These are phyloP conservation scores for Arabidopsis thaliana DNA, from an alignment of 345 rosid genomes.

Conservation along the genomic window DNA sequence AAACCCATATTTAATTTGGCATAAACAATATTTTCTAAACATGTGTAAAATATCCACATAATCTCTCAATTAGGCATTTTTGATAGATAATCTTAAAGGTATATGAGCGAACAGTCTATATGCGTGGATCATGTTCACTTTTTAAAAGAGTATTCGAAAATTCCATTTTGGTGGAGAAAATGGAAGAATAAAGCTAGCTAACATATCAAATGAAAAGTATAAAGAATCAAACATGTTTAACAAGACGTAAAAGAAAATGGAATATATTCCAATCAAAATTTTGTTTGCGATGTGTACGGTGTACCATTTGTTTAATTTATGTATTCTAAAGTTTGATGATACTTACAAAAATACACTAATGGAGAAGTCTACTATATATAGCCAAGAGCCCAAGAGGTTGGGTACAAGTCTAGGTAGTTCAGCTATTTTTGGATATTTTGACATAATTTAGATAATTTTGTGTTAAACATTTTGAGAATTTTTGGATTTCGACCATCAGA, in stretches of 20 bases:
- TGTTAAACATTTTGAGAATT: background rate
- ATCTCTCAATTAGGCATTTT: background rate
- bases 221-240: conserved; percentile 29
- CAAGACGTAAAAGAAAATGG: conserved; percentile 23
- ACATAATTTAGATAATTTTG: background rate
- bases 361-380: conserved; percentile 1
- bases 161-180: conserved; percentile 22
- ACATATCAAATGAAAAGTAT: conserved; percentile 9
- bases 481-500: background rate
- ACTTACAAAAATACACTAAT: conserved; percentile 3
- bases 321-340: background rate
- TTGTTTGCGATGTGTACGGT: background rate
- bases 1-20: too few species aligned
- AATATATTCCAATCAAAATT: conserved; percentile 12
- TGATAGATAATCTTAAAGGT: background rate
- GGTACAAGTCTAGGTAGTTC: background rate
- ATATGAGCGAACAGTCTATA: background rate
- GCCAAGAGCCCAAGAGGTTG: background rate
- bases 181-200: conserved; percentile 21
- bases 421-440: background rate
- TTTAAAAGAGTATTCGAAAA: conserved; percentile 1
- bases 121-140: background rate
- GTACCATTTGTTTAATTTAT: background rate
- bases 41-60: too few species aligned
- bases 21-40: too few species aligned